These are phyloP conservation scores for Botrytis galanthina DNA, from an alignment of 2,329 filamentous ascomycete species.

Conservation along the genomic window DNA sequence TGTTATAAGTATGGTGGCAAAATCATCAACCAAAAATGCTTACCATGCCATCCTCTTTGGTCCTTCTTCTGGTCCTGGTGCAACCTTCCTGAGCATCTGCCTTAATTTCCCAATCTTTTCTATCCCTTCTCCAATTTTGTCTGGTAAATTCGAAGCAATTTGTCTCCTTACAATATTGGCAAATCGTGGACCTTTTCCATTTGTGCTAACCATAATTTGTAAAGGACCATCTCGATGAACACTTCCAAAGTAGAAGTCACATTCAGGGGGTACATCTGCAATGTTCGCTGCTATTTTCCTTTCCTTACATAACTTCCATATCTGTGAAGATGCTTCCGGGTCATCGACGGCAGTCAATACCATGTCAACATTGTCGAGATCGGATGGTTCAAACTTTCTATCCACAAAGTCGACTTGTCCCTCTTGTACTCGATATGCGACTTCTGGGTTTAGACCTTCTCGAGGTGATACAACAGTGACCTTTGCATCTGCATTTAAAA, in stretches of 20 bases:
- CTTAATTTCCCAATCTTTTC: conserved; percentile 78
- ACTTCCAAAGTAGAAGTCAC: conserved; percentile 98
- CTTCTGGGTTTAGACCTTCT: conserved; percentile 81
- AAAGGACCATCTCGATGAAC: conserved; percentile 92
- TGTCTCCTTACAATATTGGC: conserved; percentile 81
- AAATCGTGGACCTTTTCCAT: conserved; percentile 89
- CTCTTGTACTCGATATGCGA: conserved; percentile 73
- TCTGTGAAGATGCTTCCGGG: conserved; percentile 79
- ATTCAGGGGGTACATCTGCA: conserved; percentile 92
- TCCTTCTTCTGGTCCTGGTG: conserved; percentile 69
- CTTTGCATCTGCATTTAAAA: conserved; percentile 90
- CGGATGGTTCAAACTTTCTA: conserved; percentile 79
- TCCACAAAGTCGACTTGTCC: conserved; percentile 77
- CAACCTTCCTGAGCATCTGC: conserved; percentile 73
- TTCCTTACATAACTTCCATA: conserved; percentile 93
- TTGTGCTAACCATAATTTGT: conserved; percentile 98
- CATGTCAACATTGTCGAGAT: conserved; percentile 85
- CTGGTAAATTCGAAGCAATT: conserved; percentile 74
- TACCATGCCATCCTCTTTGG: conserved; percentile 89
- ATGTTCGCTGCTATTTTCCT: conserved; percentile 86
- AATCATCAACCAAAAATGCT: conserved; percentile 34
- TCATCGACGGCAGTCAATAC: conserved; percentile 93
- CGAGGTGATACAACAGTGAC: conserved; percentile 82
- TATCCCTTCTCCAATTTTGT: conserved; percentile 81
- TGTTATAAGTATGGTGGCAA: conserved; percentile 36